Conservation (phyloP, 2,329 filamentous ascomycete genomes). For the Aspergillus aculeatinus region DNA sequence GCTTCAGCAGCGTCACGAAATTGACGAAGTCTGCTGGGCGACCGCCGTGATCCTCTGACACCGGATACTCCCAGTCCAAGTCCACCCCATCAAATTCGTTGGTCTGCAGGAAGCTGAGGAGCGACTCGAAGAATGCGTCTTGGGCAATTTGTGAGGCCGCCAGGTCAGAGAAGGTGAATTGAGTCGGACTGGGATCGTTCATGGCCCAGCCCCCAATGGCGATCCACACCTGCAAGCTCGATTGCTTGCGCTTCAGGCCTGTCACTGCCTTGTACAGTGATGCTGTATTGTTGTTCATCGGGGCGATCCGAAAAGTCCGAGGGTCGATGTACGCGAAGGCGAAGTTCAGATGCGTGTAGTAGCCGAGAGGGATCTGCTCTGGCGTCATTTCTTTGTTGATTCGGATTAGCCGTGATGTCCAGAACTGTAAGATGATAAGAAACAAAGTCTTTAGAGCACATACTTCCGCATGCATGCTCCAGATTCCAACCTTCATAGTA, state of each 20-base stretch:
- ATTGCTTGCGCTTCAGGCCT: constrained; percentile 31
- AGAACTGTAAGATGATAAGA: neutral
- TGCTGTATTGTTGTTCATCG: constrained; percentile 24
- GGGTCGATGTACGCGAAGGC: constrained; percentile 49
- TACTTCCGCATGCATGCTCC: constrained; percentile 22
- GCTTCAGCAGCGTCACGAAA: constrained; percentile 12
- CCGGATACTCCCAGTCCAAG: constrained; percentile 21
- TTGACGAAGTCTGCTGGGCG: constrained; percentile 10
- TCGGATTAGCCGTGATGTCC: neutral
- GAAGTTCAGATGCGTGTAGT: constrained; percentile 36
- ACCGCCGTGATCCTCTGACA: constrained; percentile 13
- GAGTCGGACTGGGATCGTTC: constrained; percentile 24
- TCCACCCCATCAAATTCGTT: constrained; percentile 18
- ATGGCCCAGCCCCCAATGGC: constrained; percentile 28
- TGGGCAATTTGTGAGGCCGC: constrained; percentile 14
- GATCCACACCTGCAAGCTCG: constrained; percentile 22
- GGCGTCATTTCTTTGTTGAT: constrained; percentile 14
- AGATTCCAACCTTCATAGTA: constrained; percentile 40
- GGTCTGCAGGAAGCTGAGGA: constrained; percentile 13
- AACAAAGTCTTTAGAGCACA: neutral
- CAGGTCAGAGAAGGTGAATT: constrained; percentile 18
- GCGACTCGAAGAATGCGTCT: constrained; percentile 14
- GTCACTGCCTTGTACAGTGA: constrained; percentile 28
- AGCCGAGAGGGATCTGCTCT: constrained; percentile 20
- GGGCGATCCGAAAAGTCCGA: constrained; percentile 25